These are phyloP conservation scores for Calvatia gigantea DNA, from an alignment of 768 basidiomycete genomes.

Conservation along the genomic window DNA sequence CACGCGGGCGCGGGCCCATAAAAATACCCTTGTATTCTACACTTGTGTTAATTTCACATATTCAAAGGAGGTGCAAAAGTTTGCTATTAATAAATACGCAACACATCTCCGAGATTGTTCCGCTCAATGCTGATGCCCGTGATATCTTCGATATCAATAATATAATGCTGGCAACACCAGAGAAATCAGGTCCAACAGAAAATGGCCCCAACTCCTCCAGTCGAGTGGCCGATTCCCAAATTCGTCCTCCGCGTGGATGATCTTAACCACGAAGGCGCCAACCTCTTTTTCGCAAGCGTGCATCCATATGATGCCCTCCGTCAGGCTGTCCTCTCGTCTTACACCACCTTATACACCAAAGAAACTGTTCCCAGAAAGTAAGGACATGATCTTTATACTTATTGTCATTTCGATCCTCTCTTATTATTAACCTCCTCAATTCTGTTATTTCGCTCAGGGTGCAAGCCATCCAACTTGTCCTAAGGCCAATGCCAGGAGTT, in stretches of 20 bases:
- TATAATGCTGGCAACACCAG: not conserved
- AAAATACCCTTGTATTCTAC: not conserved
- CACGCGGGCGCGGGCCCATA: no score
- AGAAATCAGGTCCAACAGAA: not conserved
- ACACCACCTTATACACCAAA: constrained; percentile 39
- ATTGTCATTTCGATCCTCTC: no score
- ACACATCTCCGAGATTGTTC: not conserved
- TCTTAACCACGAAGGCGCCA: constrained; percentile 53
- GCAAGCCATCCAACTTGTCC: constrained; percentile 49
- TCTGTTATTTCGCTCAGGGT: constrained; percentile 35
- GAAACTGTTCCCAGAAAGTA: constrained; percentile 35
- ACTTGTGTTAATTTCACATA: not conserved
- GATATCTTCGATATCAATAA: no score
- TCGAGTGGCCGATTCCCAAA: constrained; percentile 51
- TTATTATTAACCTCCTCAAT: constrained; percentile 8
- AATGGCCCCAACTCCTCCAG: constrained; percentile 22
- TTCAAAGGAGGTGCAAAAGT: no score
- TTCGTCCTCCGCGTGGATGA: constrained; percentile 56
- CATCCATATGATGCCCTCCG: constrained; percentile 37
- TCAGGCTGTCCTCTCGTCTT: constrained; percentile 48
- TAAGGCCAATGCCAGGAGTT: constrained; percentile 66
- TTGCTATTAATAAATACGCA: no score
- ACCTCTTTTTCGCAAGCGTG: constrained; percentile 51
- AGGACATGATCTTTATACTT: constrained; percentile 14
- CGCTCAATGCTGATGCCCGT: not conserved